phyloP scores from a whole-genome alignment of 352 stramenopile genomes.

The Phytophthora citricola region DNA sequence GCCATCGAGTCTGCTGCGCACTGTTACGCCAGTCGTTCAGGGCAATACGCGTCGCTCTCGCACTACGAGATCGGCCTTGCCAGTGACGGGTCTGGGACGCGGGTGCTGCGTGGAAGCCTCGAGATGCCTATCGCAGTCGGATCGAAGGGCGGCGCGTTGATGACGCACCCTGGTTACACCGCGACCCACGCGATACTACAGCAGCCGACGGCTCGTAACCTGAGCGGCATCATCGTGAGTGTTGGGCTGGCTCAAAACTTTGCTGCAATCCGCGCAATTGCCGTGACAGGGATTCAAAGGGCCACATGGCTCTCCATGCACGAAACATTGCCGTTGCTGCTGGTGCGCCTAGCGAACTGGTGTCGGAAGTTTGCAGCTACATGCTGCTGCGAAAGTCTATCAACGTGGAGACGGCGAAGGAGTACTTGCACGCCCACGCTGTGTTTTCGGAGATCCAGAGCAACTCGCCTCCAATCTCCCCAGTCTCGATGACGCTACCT shows the following conservation, averaged over 20 bases:
- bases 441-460: conserved; percentile 78
- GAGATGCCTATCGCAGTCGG: conserved; percentile 85
- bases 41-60: conserved; percentile 84
- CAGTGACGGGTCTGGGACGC: conserved; percentile 39
- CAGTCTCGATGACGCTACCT: conserved; percentile 48
- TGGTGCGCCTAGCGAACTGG: conserved; percentile 78
- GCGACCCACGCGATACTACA: conserved; percentile 82
- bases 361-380: conserved; percentile 87
- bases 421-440: conserved; percentile 83
- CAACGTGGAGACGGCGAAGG: conserved; percentile 85
- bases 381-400: conserved; percentile 84
- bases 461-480: conserved; percentile 51
- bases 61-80: conserved; percentile 66
- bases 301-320: conserved; percentile 88
- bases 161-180: conserved; percentile 83
- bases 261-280: conserved; percentile 83
- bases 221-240: conserved; percentile 79
- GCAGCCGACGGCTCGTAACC: conserved; percentile 62
- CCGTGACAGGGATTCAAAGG: conserved; percentile 88
- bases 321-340: conserved; percentile 88
- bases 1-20: conserved; percentile 86
- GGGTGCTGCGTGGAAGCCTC: conserved; percentile 70
- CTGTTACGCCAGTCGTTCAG: conserved; percentile 81
- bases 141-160: conserved; percentile 82
- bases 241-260: conserved; percentile 90